These are phyloP conservation scores for Melanopsichium pennsylvanicum DNA, from an alignment of 1,284 basidiomycete species.

Conservation along the genomic window DNA sequence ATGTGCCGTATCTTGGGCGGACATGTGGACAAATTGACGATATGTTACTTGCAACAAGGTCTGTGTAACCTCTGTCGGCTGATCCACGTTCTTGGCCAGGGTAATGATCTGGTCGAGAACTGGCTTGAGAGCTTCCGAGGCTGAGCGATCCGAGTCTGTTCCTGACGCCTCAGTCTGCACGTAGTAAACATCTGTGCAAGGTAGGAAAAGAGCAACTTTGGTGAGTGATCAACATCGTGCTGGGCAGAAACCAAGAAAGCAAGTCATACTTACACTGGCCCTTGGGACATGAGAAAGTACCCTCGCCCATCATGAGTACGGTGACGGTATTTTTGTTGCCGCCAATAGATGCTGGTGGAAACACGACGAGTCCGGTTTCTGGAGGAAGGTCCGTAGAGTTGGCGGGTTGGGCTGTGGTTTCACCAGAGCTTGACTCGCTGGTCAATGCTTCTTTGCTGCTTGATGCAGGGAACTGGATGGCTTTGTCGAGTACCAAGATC, in stretches of 20 bases:
- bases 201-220: neutral
- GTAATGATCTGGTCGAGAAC: constrained; percentile 18
- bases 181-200: constrained; percentile 36
- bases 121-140: constrained; percentile 14
- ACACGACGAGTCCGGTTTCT: constrained; percentile 80
- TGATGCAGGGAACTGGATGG: constrained; percentile 19
- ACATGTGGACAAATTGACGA: constrained; percentile 7
- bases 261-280: constrained; percentile 67
- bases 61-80: neutral
- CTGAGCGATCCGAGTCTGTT: neutral
- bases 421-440: neutral
- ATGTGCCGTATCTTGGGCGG: neutral
- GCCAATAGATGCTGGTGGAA: constrained; percentile 73
- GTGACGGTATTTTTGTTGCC: constrained; percentile 70
- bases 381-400: constrained; percentile 18
- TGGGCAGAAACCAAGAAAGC: neutral
- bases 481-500: constrained; percentile 38
- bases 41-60: constrained; percentile 35
- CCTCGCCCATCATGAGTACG: constrained; percentile 75
- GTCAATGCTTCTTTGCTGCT: neutral
- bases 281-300: constrained; percentile 81
- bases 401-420: neutral
- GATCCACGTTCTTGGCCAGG: neutral
- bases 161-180: constrained; percentile 26
- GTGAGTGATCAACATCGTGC: neutral